phyloP scores from a whole-genome alignment of 2,329 filamentous ascomycete species.

The Verticillium isaacii region DNA sequence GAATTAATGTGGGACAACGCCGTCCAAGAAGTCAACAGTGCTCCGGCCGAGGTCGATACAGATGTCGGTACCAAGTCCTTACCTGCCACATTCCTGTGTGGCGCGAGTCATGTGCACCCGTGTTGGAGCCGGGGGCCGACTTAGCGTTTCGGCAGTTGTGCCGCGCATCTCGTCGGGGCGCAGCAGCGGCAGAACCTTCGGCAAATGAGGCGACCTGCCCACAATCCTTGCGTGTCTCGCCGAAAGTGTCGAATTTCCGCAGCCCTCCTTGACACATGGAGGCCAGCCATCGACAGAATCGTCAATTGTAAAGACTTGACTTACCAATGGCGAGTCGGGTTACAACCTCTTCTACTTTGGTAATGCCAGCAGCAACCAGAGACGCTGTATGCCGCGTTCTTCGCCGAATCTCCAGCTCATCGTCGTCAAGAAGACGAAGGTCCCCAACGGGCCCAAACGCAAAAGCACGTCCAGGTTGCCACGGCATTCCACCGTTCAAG shows the following conservation, averaged over 20 bases:
- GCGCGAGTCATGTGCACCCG: not conserved
- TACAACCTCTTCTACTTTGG: not conserved
- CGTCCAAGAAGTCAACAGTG: too few species aligned
- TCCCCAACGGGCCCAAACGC: slow-evolving; percentile 34
- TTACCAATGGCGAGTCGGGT: not conserved
- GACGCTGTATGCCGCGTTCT: too few species aligned
- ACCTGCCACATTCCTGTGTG: not conserved
- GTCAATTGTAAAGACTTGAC: not conserved
- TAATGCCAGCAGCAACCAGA: slow-evolving; percentile 14
- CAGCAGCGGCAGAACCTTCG: not conserved
- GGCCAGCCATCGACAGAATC: not conserved
- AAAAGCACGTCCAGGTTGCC: slow-evolving; percentile 23
- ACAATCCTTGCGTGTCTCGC: too few species aligned
- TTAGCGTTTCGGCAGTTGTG: not conserved
- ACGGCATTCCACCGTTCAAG: slow-evolving; percentile 27
- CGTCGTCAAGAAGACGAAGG: slow-evolving; percentile 23
- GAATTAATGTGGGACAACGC: too few species aligned
- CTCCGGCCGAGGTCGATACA: too few species aligned
- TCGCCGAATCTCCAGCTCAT: slow-evolving; percentile 21
- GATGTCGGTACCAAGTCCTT: not conserved
- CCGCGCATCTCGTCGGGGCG: not conserved
- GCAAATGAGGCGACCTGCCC: not conserved
- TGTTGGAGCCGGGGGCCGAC: not conserved
- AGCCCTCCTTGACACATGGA: too few species aligned
- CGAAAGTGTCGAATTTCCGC: too few species aligned